phyloP scores from a whole-genome alignment of 2,329 filamentous ascomycete species.

The Fusarium illudens region DNA sequence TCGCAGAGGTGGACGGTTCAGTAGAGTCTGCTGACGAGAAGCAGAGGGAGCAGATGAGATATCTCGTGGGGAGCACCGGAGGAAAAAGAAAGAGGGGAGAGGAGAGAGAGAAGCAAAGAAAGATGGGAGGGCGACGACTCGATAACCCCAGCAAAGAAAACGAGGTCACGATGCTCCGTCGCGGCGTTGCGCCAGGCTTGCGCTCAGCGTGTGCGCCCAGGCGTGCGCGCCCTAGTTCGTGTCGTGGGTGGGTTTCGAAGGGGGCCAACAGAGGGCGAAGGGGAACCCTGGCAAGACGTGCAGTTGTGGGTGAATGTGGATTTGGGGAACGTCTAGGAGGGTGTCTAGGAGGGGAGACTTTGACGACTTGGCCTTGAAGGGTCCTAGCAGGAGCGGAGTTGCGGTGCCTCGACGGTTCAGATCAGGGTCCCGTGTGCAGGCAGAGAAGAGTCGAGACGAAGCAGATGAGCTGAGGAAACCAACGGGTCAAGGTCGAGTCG shows the following conservation, averaged over 20 bases:
- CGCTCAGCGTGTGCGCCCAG: constrained; percentile 29
- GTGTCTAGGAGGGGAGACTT: constrained; percentile 22
- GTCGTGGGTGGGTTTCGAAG: constrained; percentile 38
- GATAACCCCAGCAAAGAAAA: constrained; percentile 33
- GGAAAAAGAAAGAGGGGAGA: constrained; percentile 15
- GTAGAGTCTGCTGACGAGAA: constrained; percentile 3
- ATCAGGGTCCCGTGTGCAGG: constrained; percentile 20
- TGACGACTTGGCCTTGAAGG: constrained; percentile 30
- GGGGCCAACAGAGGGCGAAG: constrained; percentile 31
- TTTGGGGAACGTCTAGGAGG: constrained; percentile 30
- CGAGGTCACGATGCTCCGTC: constrained; percentile 44
- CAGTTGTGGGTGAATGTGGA: constrained; percentile 42
- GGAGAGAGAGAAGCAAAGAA: constrained; percentile 17
- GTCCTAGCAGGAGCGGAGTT: constrained; percentile 36
- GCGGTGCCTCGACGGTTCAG: constrained; percentile 12
- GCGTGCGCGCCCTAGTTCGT: constrained; percentile 31
- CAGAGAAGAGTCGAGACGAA: not conserved
- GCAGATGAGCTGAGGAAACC: constrained; percentile 14
- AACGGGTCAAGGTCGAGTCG: constrained; percentile 5
- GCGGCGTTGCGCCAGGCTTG: constrained; percentile 41
- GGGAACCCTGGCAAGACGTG: constrained; percentile 29
- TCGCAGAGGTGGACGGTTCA: constrained; percentile 8
- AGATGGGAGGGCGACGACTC: constrained; percentile 22
- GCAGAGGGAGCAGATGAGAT: constrained; percentile 10
- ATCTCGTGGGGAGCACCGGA: constrained; percentile 14